Conservation (phyloP, 1,284 basidiomycete species). For the Trichosporon sp. region DNA sequence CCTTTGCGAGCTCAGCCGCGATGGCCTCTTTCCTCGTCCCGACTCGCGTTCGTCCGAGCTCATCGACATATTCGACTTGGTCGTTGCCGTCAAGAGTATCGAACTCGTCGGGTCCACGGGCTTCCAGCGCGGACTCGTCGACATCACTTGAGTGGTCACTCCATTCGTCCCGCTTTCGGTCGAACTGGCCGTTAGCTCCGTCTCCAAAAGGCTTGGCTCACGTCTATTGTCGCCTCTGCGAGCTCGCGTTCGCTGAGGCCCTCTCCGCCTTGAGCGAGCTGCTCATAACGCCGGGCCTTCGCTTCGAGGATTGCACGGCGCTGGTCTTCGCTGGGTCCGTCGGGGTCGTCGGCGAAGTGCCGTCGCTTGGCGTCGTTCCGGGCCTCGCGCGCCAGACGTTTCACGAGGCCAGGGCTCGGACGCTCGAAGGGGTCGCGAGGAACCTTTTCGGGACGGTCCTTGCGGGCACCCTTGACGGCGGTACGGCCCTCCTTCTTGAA, state of each 20-base stretch:
- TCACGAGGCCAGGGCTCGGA: slow-evolving; percentile 45
- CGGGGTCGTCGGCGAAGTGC: slow-evolving; percentile 32
- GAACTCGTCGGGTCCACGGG: slow-evolving; percentile 48
- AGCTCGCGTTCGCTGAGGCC: slow-evolving; percentile 73
- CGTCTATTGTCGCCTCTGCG: slow-evolving; percentile 73
- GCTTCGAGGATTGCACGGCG: slow-evolving; percentile 57
- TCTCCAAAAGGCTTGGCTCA: slow-evolving; percentile 51
- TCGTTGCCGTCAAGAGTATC: slow-evolving; percentile 25
- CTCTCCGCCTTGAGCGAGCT: slow-evolving; percentile 70
- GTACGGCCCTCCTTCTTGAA: slow-evolving; percentile 44
- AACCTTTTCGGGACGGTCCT: slow-evolving; percentile 20
- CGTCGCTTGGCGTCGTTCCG: slow-evolving; percentile 40
- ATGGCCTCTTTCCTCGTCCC: slow-evolving; percentile 43
- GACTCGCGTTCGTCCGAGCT: slow-evolving; percentile 45
- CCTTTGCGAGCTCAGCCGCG: not conserved
- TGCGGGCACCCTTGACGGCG: slow-evolving; percentile 37
- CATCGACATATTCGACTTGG: slow-evolving; percentile 48
- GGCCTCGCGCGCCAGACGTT: slow-evolving; percentile 45
- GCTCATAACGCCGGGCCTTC: slow-evolving; percentile 78
- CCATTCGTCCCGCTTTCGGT: slow-evolving; percentile 57
- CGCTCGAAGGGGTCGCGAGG: slow-evolving; percentile 39
- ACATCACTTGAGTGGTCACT: slow-evolving; percentile 39
- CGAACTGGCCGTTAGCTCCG: slow-evolving; percentile 57
- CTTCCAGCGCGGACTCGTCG: slow-evolving; percentile 31
- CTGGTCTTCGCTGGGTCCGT: slow-evolving; percentile 40